Evolutionary conservation across 2,329 filamentous ascomycete genomes (phyloP).

Genomic region (Aphanoascus verrucosus): DNA sequence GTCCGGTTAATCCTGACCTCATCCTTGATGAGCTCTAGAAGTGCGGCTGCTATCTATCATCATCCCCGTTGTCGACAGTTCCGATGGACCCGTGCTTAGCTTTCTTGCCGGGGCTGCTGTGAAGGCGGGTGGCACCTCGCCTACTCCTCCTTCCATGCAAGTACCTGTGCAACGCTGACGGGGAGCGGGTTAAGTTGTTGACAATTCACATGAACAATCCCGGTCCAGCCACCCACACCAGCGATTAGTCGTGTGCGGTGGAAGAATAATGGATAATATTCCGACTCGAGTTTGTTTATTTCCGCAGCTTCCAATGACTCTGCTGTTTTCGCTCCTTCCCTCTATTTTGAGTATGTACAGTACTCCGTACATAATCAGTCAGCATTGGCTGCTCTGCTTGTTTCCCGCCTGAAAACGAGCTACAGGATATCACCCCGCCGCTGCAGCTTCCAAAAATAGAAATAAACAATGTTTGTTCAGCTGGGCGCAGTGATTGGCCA

Average conservation of each 20-base stretch:
- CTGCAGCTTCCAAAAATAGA: conserved; percentile 2
- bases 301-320: background rate
- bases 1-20: background rate
- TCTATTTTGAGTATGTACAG: background rate
- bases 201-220: background rate
- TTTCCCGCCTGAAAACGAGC: background rate
- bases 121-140: background rate
- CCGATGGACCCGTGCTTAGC: background rate
- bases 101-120: background rate
- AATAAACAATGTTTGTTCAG: background rate
- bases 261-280: too few species aligned
- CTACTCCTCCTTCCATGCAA: background rate
- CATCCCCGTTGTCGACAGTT: background rate
- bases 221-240: too few species aligned
- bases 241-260: too few species aligned
- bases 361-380: too few species aligned
- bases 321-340: background rate
- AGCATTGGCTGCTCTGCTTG: background rate
- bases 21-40: background rate
- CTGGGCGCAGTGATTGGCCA: background rate
- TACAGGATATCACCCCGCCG: background rate
- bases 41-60: background rate
- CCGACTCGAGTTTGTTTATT: too few species aligned
- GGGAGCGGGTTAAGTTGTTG: background rate
- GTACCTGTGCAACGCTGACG: background rate